Percentiles rank a stretch among this genome's conserved stretches.
Conservation (phyloP, 495 filamentous ascomycete species). For the Schizothecium vesticola region DNA sequence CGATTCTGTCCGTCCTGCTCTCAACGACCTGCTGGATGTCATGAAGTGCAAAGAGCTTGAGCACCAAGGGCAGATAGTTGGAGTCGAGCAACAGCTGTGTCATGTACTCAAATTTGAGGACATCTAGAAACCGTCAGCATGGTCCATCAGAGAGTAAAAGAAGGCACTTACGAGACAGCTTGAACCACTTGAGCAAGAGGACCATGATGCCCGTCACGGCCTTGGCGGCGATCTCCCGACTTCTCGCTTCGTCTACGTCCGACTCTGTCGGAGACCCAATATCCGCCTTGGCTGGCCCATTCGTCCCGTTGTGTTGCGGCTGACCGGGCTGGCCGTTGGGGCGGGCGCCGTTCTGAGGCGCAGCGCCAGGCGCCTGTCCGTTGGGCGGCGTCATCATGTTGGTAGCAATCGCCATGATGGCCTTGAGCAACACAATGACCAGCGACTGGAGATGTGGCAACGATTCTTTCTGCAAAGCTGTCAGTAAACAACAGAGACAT, state of each 20-base stretch:
- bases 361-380: conserved; percentile 29
- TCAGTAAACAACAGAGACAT: conserved; percentile 7
- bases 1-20: conserved; percentile 73
- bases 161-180: conserved; percentile 72
- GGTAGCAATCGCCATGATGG: conserved; percentile 75
- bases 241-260: conserved; percentile 72
- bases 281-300: conserved; percentile 33
- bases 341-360: conserved; percentile 27
- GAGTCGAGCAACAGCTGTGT: conserved; percentile 89
- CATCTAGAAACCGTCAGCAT: conserved; percentile 48
- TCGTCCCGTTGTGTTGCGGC: conserved; percentile 26
- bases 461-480: conserved; percentile 53
- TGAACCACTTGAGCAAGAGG: conserved; percentile 91
- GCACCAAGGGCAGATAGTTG: conserved; percentile 84
- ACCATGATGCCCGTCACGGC: conserved; percentile 82
- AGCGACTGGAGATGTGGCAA: conserved; percentile 85
- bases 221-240: conserved; percentile 82
- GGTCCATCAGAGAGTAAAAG: not conserved
- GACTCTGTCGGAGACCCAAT: conserved; percentile 46
- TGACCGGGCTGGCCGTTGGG: conserved; percentile 30
- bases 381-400: conserved; percentile 42
- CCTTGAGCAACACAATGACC: conserved; percentile 88
- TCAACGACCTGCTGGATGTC: conserved; percentile 87
- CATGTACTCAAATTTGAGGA: conserved; percentile 93
- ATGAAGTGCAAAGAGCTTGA: conserved; percentile 90